These are phyloP conservation scores for Xylariaceae sp. DNA, from an alignment of 2,329 filamentous ascomycete species.

Conservation along the genomic window DNA sequence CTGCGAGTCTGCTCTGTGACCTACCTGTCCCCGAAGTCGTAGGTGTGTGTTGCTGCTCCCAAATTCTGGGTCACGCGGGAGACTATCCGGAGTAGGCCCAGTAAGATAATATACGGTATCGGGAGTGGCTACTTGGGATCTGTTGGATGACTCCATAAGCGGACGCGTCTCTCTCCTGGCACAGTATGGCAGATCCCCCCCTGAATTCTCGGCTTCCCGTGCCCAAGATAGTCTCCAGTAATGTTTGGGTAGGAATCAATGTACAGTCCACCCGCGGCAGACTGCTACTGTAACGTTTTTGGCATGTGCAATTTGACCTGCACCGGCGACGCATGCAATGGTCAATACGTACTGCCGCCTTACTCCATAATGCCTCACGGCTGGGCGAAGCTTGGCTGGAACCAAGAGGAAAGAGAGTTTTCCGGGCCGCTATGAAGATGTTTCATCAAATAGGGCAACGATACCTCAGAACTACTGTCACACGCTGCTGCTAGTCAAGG, in stretches of 20 bases:
- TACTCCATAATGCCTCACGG: slow-evolving; percentile 53
- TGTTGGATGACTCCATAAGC: slow-evolving; percentile 48
- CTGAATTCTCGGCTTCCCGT: too few relatives aligned
- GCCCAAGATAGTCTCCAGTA: slow-evolving; percentile 30
- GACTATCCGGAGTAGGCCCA: slow-evolving; percentile 43
- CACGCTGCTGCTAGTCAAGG: too few relatives aligned
- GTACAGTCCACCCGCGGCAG: slow-evolving; percentile 54
- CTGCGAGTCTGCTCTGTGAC: too few relatives aligned
- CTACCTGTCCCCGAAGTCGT: slow-evolving; percentile 47
- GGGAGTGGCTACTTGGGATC: slow-evolving; percentile 58
- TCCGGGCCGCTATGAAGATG: slow-evolving; percentile 4
- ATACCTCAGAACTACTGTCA: too few relatives aligned
- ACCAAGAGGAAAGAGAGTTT: slow-evolving; percentile 30
- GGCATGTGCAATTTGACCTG: slow-evolving; percentile 49
- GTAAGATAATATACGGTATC: slow-evolving; percentile 51
- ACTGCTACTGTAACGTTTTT: slow-evolving; percentile 64
- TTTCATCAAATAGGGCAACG: too few relatives aligned
- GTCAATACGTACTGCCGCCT: slow-evolving; percentile 54
- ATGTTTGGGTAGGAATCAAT: slow-evolving; percentile 53
- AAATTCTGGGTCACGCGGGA: slow-evolving; percentile 57
- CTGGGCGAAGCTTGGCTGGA: slow-evolving; percentile 56
- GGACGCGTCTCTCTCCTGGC: slow-evolving; percentile 62
- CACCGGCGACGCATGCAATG: slow-evolving; percentile 44
- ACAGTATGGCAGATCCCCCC: too few relatives aligned
- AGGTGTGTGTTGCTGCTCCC: slow-evolving; percentile 59